Base-by-base conservation (phyloP, 345 rosid genomes). In the Acer yangbiense region DNA sequence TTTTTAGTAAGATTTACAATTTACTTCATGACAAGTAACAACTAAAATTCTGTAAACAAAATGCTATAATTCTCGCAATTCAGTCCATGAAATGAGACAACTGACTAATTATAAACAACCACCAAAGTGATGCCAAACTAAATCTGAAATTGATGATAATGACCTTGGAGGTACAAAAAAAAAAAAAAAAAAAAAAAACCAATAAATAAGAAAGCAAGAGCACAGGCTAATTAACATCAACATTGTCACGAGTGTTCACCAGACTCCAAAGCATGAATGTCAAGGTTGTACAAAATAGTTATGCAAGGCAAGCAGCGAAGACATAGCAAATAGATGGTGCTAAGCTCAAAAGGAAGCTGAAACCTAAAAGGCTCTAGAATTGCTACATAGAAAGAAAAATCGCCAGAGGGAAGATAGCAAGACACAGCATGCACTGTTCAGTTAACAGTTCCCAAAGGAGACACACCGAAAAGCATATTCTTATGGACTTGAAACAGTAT, bases 11-110 rank as follows among this genome's bases (percentile, higher is more conserved):
- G 14, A 54, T 75, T 35, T 14, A 23, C 35, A 9, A 67, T 9
- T 35, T 50, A 76, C 61, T n/a, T 25, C 21, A 52, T 46, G 48
- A 58, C 11, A 82, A 58, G 10, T 50, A n/a, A 67, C 21, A 9
- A 14, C 48, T 75, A 29, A 17, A 55, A 10, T 52, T 52, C 9
- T 18, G n/a, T 4, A 41, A 23, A 23, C 68, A 63, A 74, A 57
- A 46, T 62, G 57, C 61, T 75, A 52, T 16, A 7, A 5, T 52
- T 58, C 17, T 66, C 18, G 2, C 65, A 76, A 21, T 44, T 67
- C n/a, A 32, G 44, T 76, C 39, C 9, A 23, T 55, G 39, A 66
- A 54, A 35, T 35, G 48, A 0, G 7, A 74, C 2, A 32, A 75
- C 50, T 1, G 4, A 64, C 44, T 48, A 52, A 65, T 7, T 48